Evolutionary conservation across 768 basidiomycete genomes (phyloP).

Genomic region (Pleurotus eryngii): DNA sequence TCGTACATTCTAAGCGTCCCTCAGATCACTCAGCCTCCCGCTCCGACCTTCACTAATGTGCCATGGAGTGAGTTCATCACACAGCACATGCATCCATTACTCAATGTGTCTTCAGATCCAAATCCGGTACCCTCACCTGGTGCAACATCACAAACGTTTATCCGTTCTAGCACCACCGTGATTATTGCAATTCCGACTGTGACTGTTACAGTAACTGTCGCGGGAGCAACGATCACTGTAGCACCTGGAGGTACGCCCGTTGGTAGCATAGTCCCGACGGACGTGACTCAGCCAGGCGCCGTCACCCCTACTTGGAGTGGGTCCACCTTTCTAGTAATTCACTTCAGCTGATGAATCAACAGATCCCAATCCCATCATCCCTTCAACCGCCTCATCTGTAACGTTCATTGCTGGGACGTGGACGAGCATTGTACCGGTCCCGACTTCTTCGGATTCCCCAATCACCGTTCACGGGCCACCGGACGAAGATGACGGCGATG

Average conservation of each 20-base stretch:
- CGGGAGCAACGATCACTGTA: not conserved
- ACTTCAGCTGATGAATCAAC: not conserved
- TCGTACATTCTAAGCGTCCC: not conserved
- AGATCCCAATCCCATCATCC: not conserved
- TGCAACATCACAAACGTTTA: not conserved
- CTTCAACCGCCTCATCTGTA: not conserved
- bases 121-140: not conserved
- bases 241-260: constrained; percentile 5
- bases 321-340: not conserved
- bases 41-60: not conserved
- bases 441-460: not conserved
- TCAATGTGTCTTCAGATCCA: not conserved
- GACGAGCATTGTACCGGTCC: constrained; percentile 1
- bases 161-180: not conserved
- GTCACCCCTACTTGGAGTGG: constrained; percentile 1
- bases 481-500: not conserved
- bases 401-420: constrained; percentile 2
- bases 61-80: constrained; percentile 8
- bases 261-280: not conserved
- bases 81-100: not conserved
- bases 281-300: constrained; percentile 1
- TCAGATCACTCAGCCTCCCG: constrained; percentile 1
- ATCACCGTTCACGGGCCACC: not conserved
- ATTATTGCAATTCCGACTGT: constrained; percentile 1
- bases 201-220: not conserved